Evolutionary conservation across 2,329 filamentous ascomycete genomes (phyloP), one percentile per base, ranked within the genome.

Genomic region (Nectriaceae sp.): DNA sequence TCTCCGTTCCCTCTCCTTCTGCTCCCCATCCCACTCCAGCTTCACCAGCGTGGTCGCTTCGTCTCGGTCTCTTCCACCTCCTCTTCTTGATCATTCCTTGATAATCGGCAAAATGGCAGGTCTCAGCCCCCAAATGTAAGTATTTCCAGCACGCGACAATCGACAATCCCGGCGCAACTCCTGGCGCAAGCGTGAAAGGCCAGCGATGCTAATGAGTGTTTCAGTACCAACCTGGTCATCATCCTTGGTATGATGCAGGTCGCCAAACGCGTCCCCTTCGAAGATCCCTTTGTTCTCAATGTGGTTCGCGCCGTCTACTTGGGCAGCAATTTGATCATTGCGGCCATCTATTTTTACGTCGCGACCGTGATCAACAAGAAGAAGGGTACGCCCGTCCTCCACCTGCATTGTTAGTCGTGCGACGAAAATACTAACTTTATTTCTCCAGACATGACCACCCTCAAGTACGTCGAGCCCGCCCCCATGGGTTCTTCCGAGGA

Each of bases 211-310:
- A 16, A 40, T 22, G 24, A 54, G n/a, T n/a, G n/a, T 19, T 52
- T 60, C 72, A 96, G 91, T 65, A 90, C 89, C 72, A 96, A 96
- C 82, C 81, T 96, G 71, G 79, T 90, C 77, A 91, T 96, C 85
- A 92, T 96, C 77, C 84, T 96, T 62, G 89, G 89, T 69, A 95
- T 97, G 88, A 97, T 97, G 90, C 93, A 97, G 81, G 88, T 96
- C 53, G 89, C 91, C 63, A 97, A 97, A 83, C 90, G 87, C 74
- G 85, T 99, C 53, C 90, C 92, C 41, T 96, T 97, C 66, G 93
- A 97, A 22, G 87, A 97, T 67, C 90, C 81, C 38, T 71, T 74
- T 40, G 76, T 81, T 18, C 78, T 84, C 60, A 83, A 80, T 67
- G 63, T 72, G 24, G 76, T 80, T 60, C 81, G 81, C 61, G 78